A percentile compares a stretch with the other conserved stretches of the same genome.
These are phyloP conservation scores for Trifolium dubium DNA, from an alignment of 306 rosid genomes.

Conservation along the genomic window DNA sequence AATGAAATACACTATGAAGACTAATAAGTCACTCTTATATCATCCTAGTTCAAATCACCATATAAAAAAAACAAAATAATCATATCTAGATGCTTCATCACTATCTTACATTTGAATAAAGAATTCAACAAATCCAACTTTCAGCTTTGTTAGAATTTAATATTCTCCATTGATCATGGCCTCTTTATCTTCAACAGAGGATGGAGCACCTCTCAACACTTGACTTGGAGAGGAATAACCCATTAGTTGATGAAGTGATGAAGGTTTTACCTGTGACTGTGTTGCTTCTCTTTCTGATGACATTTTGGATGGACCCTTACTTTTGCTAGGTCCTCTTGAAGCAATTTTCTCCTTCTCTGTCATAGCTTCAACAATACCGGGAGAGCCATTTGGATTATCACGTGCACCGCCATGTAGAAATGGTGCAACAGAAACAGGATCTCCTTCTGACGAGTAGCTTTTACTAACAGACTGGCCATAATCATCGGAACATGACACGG, in stretches of 20 bases:
- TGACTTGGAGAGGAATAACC: constrained; percentile 86
- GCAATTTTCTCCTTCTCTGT: constrained; percentile 43
- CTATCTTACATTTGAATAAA: constrained; percentile 18
- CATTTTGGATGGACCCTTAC: constrained; percentile 38
- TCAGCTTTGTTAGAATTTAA: constrained; percentile 12
- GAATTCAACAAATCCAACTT: constrained; percentile 23
- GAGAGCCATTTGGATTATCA: constrained; percentile 39
- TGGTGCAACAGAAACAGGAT: constrained; percentile 42
- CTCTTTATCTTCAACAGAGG: constrained; percentile 42
- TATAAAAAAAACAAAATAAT: constrained; percentile 3
- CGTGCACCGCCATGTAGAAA: constrained; percentile 6
- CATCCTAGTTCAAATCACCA: constrained; percentile 26
- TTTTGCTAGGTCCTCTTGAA: constrained; percentile 46
- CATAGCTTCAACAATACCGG: constrained; percentile 39
- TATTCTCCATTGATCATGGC: constrained; percentile 41
- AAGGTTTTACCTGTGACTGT: constrained; percentile 41
- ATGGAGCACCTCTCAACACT: constrained; percentile 57
- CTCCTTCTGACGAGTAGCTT: constrained; percentile 68
- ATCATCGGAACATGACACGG: constrained; percentile 72
- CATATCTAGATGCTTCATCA: constrained; percentile 17
- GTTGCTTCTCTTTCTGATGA: constrained; percentile 51
- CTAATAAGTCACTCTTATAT: constrained; percentile 24
- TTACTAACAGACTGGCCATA: constrained; percentile 51
- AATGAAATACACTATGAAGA: constrained; percentile 1
- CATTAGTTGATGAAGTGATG: constrained; percentile 92